These are phyloP conservation scores for Amanita brunnescens DNA, from an alignment of 768 basidiomycete species.

Conservation along the genomic window DNA sequence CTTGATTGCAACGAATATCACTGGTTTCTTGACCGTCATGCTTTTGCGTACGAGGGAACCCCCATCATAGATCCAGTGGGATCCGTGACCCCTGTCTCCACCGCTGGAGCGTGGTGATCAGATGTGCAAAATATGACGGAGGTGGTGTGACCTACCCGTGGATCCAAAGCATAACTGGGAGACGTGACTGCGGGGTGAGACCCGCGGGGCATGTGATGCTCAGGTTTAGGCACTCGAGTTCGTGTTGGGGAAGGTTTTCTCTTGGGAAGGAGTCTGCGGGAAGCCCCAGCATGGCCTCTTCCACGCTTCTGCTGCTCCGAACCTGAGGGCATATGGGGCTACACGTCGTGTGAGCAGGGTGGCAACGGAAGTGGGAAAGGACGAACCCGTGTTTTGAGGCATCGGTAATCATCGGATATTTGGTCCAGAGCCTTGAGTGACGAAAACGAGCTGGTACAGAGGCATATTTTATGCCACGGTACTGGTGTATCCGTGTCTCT, in stretches of 20 bases:
- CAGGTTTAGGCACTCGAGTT: slow-evolving; percentile 74
- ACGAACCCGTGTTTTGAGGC: slow-evolving; percentile 62
- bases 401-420: slow-evolving; percentile 50
- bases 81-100: slow-evolving; percentile 63
- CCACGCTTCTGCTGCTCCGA: slow-evolving; percentile 32
- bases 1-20: slow-evolving; percentile 73
- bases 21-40: slow-evolving; percentile 49
- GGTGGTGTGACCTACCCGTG: slow-evolving; percentile 51
- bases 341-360: background rate
- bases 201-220: slow-evolving; percentile 72
- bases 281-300: slow-evolving; percentile 57
- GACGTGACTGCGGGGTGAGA: slow-evolving; percentile 37
- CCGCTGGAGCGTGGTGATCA: slow-evolving; percentile 36
- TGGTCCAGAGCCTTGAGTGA: slow-evolving; percentile 53
- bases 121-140: slow-evolving; percentile 5
- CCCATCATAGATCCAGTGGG: slow-evolving; percentile 71
- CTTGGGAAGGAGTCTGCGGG: slow-evolving; percentile 41
- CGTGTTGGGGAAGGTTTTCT: slow-evolving; percentile 53
- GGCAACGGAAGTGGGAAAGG: slow-evolving; percentile 3
- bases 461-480: slow-evolving; percentile 73
- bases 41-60: slow-evolving; percentile 65
- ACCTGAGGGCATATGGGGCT: slow-evolving; percentile 75
- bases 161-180: slow-evolving; percentile 83
- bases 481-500: slow-evolving; percentile 55
- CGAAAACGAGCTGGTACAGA: slow-evolving; percentile 66